phyloP scores from a whole-genome alignment of 805 yeast genomes.

The Metschnikowia reukaufii region DNA sequence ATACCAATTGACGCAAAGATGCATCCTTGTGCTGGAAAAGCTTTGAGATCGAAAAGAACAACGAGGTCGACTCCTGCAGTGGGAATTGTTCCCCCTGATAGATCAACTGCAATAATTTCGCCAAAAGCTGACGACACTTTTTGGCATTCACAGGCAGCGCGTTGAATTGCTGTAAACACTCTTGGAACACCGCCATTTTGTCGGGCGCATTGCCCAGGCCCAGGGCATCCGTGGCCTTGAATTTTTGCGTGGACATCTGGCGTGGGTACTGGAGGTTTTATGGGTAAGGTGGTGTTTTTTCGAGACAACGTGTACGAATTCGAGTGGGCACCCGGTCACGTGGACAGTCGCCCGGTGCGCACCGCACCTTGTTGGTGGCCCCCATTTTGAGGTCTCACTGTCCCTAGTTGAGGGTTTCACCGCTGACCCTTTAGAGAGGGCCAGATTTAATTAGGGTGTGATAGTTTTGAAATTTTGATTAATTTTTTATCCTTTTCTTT shows the following conservation, averaged over 20 bases:
- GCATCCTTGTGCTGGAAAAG: conserved; percentile 90
- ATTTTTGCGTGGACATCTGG: conserved; percentile 75
- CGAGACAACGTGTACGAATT: conserved; percentile 19
- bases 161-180: conserved; percentile 89
- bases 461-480: no score
- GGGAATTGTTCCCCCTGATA: conserved; percentile 88
- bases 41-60: conserved; percentile 92
- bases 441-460: no score
- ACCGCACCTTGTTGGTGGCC: no score
- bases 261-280: conserved; percentile 10
- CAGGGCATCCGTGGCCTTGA: conserved; percentile 78
- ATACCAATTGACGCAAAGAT: conserved; percentile 87
- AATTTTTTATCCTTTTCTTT: no score
- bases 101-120: conserved; percentile 78
- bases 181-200: conserved; percentile 96
- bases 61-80: conserved; percentile 81
- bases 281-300: conserved; percentile 14
- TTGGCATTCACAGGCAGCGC: conserved; percentile 86
- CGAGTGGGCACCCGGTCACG: conserved; percentile 18
- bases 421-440: no score
- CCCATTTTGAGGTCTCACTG: neutral
- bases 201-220: conserved; percentile 69
- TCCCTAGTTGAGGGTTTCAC: no score
- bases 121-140: conserved; percentile 78
- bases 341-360: no score